Percentiles rank a stretch among this genome's conserved stretches.
Evolutionary conservation across 352 stramenopile species (phyloP).

Genomic region (Peronospora farinosa): DNA sequence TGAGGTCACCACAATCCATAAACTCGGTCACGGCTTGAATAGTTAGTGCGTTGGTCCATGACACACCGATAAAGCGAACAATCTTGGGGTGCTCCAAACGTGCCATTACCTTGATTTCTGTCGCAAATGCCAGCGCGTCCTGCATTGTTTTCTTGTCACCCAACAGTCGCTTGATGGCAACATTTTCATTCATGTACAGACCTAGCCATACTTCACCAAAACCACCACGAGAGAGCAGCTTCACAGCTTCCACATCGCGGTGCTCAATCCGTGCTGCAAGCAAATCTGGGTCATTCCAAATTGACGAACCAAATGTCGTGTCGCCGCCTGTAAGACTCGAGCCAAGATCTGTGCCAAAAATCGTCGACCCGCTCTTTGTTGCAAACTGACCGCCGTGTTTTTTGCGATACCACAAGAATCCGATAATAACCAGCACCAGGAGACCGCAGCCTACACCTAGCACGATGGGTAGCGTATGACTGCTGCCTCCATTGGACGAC

Average conservation of each 20-base stretch:
- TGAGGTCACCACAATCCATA: constrained; percentile 64
- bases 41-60: constrained; percentile 53
- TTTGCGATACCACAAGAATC: constrained; percentile 39
- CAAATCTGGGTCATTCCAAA: constrained; percentile 63
- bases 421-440: constrained; percentile 37
- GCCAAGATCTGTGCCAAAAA: constrained; percentile 30
- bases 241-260: constrained; percentile 44
- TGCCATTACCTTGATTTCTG: constrained; percentile 52
- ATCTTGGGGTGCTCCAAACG: constrained; percentile 62
- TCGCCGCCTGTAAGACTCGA: constrained; percentile 31
- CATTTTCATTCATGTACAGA: constrained; percentile 54
- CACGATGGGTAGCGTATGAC: constrained; percentile 36
- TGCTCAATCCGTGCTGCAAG: constrained; percentile 54
- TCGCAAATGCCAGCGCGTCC: constrained; percentile 51
- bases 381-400: constrained; percentile 28
- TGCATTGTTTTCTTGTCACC: constrained; percentile 49
- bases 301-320: constrained; percentile 42
- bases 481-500: constrained; percentile 15
- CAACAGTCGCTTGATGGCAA: constrained; percentile 60
- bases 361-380: constrained; percentile 26
- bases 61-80: constrained; percentile 59
- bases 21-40: constrained; percentile 64
- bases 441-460: constrained; percentile 36
- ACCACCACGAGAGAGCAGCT: constrained; percentile 52
- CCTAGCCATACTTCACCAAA: constrained; percentile 70